phyloP scores from a whole-genome alignment of 1,284 basidiomycete genomes.

The Trichosporon inkin region DNA sequence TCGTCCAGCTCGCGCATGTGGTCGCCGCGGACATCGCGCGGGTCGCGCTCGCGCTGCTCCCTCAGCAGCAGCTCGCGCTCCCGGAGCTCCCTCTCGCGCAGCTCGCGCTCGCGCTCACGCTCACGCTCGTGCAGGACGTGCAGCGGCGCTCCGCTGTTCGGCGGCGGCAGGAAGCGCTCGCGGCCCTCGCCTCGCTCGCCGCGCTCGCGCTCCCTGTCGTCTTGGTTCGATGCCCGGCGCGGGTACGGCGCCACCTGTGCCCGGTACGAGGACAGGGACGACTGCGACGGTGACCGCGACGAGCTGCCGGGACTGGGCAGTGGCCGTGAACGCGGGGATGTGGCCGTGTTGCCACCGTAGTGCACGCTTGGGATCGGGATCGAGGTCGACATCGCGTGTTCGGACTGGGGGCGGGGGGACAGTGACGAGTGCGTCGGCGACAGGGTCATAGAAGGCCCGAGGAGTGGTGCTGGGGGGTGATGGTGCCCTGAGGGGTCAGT shows the following conservation, averaged over 20 bases:
- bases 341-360: conserved; percentile 1
- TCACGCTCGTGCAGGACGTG: conserved; percentile 20
- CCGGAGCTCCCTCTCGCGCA: conserved; percentile 6
- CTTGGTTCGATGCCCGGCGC: background rate
- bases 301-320: background rate
- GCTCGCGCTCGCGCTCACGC: conserved; percentile 10
- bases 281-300: conserved; percentile 1
- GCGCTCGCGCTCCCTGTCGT: conserved; percentile 3
- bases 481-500: background rate
- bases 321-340: background rate
- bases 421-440: conserved; percentile 3
- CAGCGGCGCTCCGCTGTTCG: conserved; percentile 19
- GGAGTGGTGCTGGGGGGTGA: background rate
- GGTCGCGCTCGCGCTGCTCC: conserved; percentile 15
- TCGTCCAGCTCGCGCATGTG: conserved; percentile 12
- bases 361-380: conserved; percentile 19
- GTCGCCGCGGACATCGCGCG: conserved; percentile 5
- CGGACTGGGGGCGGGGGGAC: conserved; percentile 6
- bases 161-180: conserved; percentile 18
- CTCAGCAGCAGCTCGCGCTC: background rate
- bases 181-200: background rate
- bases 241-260: conserved; percentile 2
- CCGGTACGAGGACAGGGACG: conserved; percentile 4
- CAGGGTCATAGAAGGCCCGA: background rate
- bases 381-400: conserved; percentile 16